Conservation (phyloP, 2,329 filamentous ascomycete genomes). For the Fusarium nematophilum region DNA sequence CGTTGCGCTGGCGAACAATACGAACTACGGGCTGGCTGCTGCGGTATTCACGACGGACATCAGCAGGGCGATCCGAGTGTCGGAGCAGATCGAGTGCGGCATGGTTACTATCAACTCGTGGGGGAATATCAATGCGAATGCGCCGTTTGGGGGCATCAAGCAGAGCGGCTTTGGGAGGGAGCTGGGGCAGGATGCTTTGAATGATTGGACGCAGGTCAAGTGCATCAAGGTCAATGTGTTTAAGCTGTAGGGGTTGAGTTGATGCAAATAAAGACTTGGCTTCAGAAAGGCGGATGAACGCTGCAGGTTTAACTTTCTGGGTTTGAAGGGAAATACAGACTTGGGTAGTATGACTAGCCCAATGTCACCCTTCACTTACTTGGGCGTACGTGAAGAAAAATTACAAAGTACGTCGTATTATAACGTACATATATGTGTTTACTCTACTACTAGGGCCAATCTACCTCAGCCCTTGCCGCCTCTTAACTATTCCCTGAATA, state of each 20-base stretch:
- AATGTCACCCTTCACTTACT: no score
- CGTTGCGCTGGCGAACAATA: slow-evolving; percentile 49
- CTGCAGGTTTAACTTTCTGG: no score
- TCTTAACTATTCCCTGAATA: background rate
- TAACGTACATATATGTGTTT: no score
- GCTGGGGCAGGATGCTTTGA: slow-evolving; percentile 47
- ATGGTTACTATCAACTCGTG: slow-evolving; percentile 72
- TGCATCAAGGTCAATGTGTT: slow-evolving; percentile 40
- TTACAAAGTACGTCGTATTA: no score
- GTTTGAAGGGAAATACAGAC: no score
- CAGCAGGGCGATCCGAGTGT: slow-evolving; percentile 26
- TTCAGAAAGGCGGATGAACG: no score
- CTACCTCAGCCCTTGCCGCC: no score
- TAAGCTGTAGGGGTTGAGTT: slow-evolving; percentile 26
- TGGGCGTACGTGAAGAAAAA: no score
- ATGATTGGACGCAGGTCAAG: slow-evolving; percentile 47
- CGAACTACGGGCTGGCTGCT: slow-evolving; percentile 63
- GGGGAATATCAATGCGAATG: slow-evolving; percentile 41
- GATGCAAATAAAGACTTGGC: no score
- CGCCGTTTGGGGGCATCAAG: slow-evolving; percentile 51
- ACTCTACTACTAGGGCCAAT: no score
- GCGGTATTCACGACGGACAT: slow-evolving; percentile 67
- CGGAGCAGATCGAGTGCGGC: slow-evolving; percentile 65
- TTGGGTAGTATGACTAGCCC: no score
- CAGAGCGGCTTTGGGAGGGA: slow-evolving; percentile 49